A percentile compares a stretch with the other conserved stretches of the same genome.
These are phyloP conservation scores for Suhomyces terraborum DNA, from an alignment of 1,139 yeast species.

Conservation along the genomic window DNA sequence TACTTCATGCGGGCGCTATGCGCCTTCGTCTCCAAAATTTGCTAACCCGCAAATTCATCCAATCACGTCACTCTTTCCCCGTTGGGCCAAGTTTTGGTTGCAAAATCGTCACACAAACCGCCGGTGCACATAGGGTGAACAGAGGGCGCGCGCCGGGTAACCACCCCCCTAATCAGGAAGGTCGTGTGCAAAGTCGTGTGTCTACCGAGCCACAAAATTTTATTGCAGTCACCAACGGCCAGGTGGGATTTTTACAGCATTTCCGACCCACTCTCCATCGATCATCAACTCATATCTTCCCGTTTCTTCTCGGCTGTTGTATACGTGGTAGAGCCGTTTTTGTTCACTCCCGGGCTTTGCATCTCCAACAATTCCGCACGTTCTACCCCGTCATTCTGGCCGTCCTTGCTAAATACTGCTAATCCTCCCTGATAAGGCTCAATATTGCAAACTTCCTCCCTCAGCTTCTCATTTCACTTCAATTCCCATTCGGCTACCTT, in stretches of 20 bases:
- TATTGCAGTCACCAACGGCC: constrained; percentile 18
- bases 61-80: not conserved
- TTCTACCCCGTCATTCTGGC: no score
- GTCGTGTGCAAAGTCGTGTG: constrained; percentile 14
- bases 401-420: constrained; percentile 1
- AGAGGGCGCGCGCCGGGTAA: constrained; percentile 15
- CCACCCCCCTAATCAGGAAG: constrained; percentile 10
- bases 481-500: not conserved
- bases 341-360: not conserved
- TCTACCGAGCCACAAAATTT: constrained; percentile 15
- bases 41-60: constrained; percentile 1
- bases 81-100: constrained; percentile 10
- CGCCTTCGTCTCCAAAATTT: not conserved
- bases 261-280: constrained; percentile 2
- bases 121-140: constrained; percentile 9
- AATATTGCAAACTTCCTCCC: not conserved
- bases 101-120: constrained; percentile 12
- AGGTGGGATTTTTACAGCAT: constrained; percentile 16
- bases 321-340: not conserved
- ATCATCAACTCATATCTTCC: not conserved
- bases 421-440: constrained; percentile 5
- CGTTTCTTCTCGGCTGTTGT: not conserved
- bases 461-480: not conserved
- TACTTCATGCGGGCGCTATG: no score
- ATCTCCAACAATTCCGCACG: not conserved